Percentiles rank a stretch among this genome's conserved stretches.
Conservation (phyloP, 78 protist genomes). For the Creolimax fragrantissima region DNA sequence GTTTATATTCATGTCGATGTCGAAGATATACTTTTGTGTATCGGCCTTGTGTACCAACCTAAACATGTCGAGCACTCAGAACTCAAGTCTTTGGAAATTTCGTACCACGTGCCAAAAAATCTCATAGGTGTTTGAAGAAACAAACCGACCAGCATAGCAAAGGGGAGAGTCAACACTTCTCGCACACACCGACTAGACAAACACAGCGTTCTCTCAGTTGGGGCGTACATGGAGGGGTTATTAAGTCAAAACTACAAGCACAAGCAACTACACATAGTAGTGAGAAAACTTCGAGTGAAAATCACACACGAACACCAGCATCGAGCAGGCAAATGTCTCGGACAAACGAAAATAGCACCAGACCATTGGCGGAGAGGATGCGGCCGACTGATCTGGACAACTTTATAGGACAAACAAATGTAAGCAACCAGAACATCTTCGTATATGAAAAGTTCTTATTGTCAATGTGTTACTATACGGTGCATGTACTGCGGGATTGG, state of each 20-base stretch:
- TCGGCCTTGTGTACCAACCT: too few relatives aligned
- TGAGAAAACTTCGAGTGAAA: neutral
- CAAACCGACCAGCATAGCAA: too few relatives aligned
- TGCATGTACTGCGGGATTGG: too few relatives aligned
- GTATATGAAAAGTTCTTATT: too few relatives aligned
- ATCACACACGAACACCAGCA: neutral
- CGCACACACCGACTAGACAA: neutral
- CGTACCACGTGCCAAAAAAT: too few relatives aligned
- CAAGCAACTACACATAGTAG: neutral
- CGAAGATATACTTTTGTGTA: too few relatives aligned
- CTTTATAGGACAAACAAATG: neutral
- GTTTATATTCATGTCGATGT: too few relatives aligned
- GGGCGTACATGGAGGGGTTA: neutral
- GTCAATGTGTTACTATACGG: too few relatives aligned
- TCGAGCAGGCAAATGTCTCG: neutral
- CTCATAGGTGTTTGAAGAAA: too few relatives aligned
- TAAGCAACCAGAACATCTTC: too few relatives aligned
- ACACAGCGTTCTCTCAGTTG: neutral
- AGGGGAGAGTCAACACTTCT: neutral
- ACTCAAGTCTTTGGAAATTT: too few relatives aligned
- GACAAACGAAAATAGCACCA: neutral
- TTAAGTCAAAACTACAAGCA: neutral
- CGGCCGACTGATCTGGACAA: neutral
- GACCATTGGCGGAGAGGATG: slow-evolving; percentile 1
- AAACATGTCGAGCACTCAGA: too few relatives aligned